phyloP scores from a whole-genome alignment of 495 filamentous ascomycete genomes.

The Aspergillus haitiensis region DNA sequence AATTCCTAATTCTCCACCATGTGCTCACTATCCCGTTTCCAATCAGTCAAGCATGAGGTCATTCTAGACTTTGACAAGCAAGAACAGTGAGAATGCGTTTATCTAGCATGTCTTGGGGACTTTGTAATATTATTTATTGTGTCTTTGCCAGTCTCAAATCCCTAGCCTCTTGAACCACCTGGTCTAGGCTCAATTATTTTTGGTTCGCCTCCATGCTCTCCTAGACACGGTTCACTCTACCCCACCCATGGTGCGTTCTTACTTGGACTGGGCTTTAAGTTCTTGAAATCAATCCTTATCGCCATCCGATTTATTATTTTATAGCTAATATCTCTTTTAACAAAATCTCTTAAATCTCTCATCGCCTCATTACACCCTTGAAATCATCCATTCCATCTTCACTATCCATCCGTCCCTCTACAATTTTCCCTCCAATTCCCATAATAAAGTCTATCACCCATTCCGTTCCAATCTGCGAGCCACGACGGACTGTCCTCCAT shows the following conservation, averaged over 20 bases:
- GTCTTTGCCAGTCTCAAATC: background rate
- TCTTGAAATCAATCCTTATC: slow-evolving; percentile 2
- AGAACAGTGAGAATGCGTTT: too few relatives aligned
- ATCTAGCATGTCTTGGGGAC: background rate
- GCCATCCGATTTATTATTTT: background rate
- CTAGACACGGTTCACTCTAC: background rate
- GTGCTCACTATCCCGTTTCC: too few relatives aligned
- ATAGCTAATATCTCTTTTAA: background rate
- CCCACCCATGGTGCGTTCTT: slow-evolving; percentile 13
- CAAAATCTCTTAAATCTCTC: too few relatives aligned
- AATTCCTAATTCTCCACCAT: too few relatives aligned
- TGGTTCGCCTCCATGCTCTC: slow-evolving; percentile 16
- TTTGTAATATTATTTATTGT: background rate
- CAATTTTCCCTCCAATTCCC: background rate
- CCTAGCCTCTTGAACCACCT: slow-evolving; percentile 4
- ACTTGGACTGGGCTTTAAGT: background rate
- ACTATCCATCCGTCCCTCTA: background rate
- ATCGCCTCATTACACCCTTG: too few relatives aligned
- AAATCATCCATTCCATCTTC: background rate
- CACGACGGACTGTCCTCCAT: background rate
- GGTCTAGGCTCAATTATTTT: slow-evolving; percentile 23
- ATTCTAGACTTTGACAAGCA: too few relatives aligned
- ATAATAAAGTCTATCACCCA: background rate
- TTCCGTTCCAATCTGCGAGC: too few relatives aligned
- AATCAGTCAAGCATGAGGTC: too few relatives aligned